Evolutionary conservation across 495 filamentous ascomycete genomes (phyloP), one percentile per base, ranked within the genome.

Genomic region (Choiromyces venosus): DNA sequence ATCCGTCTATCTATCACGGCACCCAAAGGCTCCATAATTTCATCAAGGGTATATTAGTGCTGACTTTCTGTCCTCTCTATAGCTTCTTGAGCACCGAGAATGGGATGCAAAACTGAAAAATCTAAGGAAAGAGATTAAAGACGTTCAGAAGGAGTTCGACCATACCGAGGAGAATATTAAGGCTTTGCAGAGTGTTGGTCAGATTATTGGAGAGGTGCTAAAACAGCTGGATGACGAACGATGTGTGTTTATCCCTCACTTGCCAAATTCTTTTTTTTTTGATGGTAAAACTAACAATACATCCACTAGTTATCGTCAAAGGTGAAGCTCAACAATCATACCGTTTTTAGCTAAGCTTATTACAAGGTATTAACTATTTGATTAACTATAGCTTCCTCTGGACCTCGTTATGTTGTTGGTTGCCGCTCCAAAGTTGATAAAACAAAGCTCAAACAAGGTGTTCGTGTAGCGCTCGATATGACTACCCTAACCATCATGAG

Each of bases 401-500:
- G 96, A 37, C 96, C 96, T 68, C 90, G 96, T 81, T 99, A 99
- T 83, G 96, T 99, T 66, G 96, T 99, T 81, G 96, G 96, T 68
- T 99, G 96, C 85, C 90, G 96, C 71, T 97, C 93, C 44, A 98
- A 98, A 84, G 95, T 99, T 77, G 95, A 98, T 84, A 97, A 96
- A 83, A 84, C 86, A 70, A 97, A 97, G 86, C 86, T 99, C 78
- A 97, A 97, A 86, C 96, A 99, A 84, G 96, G 96, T 75, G 97
- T 94, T 5, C 93, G 96, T 78, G 96, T 99, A 73, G 95, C 96
- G 64, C 91, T 99, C 70, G 96, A 99, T 82, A 99, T 99, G 96
- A 99, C 96, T 46, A 99, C 96, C 21, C 90, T 99, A 74, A 99
- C 96, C 37, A 99, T 99, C 83, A 99, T 99, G 96, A 92, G 96